Conservation (phyloP, 2,329 filamentous ascomycete species). For the Penicillium sp. region DNA sequence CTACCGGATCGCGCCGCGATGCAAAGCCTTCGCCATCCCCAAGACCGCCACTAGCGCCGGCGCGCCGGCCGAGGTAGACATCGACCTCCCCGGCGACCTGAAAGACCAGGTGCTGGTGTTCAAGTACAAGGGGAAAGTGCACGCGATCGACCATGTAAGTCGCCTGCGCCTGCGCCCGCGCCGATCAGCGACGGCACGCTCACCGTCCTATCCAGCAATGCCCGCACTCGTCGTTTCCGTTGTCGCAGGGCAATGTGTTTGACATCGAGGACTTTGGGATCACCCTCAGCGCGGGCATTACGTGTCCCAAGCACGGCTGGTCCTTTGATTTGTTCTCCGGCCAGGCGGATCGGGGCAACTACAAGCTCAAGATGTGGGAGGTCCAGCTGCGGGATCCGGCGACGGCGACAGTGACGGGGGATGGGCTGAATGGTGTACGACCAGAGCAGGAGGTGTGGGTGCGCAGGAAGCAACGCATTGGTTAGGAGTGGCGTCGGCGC, state of each 20-base stretch:
- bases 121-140: slow-evolving; percentile 60
- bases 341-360: slow-evolving; percentile 59
- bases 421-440: slow-evolving; percentile 1
- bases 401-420: not conserved
- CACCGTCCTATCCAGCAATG: slow-evolving; percentile 53
- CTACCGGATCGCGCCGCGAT: slow-evolving; percentile 50
- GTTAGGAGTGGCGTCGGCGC: slow-evolving; percentile 16
- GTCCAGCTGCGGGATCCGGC: slow-evolving; percentile 51
- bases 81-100: slow-evolving; percentile 43
- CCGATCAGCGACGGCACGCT: not conserved
- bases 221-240: slow-evolving; percentile 64
- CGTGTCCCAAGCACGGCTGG: slow-evolving; percentile 68
- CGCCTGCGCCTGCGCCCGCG: not conserved
- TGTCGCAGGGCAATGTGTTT: slow-evolving; percentile 61
- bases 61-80: slow-evolving; percentile 28
- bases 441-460: slow-evolving; percentile 36
- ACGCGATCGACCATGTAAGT: slow-evolving; percentile 65
- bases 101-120: slow-evolving; percentile 65
- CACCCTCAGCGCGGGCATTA: slow-evolving; percentile 52
- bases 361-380: slow-evolving; percentile 63
- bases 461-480: slow-evolving; percentile 34
- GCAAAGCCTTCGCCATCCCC: slow-evolving; percentile 58
- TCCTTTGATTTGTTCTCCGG: slow-evolving; percentile 67
- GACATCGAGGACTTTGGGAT: slow-evolving; percentile 71
- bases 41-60: slow-evolving; percentile 27